phyloP scores from a whole-genome alignment of 106 monocot species.

The Cymbidium sinense region DNA sequence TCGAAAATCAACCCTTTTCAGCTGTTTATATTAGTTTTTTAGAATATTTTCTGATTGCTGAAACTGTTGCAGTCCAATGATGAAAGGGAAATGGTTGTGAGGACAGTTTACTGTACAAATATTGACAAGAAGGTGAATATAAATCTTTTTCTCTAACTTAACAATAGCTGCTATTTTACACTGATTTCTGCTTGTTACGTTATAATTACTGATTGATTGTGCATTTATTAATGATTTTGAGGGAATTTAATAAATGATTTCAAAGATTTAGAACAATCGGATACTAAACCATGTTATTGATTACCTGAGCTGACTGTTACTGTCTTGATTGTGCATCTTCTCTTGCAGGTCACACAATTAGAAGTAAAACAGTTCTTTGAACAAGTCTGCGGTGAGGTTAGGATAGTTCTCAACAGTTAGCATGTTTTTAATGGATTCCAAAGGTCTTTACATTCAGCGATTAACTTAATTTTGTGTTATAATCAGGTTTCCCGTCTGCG shows the following conservation, averaged over 20 bases:
- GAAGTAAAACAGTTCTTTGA: slow-evolving; percentile 52
- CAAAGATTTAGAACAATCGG: not conserved
- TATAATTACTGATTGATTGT: not conserved
- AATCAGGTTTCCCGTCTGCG: slow-evolving; percentile 34
- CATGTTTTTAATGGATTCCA: not conserved
- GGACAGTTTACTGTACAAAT: slow-evolving; percentile 67
- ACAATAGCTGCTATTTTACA: not conserved
- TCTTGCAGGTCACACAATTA: slow-evolving; percentile 41
- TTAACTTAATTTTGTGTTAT: not conserved
- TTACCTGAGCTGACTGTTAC: not conserved
- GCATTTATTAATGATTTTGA: not conserved
- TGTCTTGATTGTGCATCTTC: not conserved
- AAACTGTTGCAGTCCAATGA: slow-evolving; percentile 33
- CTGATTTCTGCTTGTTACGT: too few relatives aligned
- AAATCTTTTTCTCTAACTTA: not conserved
- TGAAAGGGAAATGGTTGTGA: slow-evolving; percentile 47
- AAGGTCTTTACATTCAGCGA: not conserved
- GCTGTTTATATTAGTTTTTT: not conserved
- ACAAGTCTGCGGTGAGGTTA: slow-evolving; percentile 44
- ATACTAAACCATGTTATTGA: not conserved
- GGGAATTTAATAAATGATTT: not conserved
- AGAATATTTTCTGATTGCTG: slow-evolving; percentile 2
- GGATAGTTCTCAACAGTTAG: not conserved
- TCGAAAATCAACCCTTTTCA: not conserved
- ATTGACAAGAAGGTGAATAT: slow-evolving; percentile 56